Conservation (phyloP, 1,139 yeast species). For the Candida sanyaensis region DNA sequence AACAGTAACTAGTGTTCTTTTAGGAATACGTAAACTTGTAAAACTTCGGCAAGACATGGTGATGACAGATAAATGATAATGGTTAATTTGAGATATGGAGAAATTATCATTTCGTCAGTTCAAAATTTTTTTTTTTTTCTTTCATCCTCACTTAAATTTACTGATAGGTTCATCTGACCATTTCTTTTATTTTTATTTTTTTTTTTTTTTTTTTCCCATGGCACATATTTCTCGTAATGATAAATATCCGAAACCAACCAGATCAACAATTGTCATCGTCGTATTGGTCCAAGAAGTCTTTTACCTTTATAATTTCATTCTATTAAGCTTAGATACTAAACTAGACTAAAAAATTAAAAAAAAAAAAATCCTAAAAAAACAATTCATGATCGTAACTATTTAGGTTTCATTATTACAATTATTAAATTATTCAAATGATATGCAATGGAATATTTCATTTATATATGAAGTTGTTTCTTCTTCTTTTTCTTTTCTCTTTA, state of each 20-base stretch:
- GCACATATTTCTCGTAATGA: too few species aligned
- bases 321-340: background rate
- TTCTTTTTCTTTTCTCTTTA: background rate
- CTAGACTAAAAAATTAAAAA: too few species aligned
- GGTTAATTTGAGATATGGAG: too few species aligned
- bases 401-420: slow-evolving; percentile 1
- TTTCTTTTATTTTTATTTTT: background rate
- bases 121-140: too few species aligned
- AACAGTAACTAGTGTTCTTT: background rate
- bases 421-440: background rate
- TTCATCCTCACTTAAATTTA: too few species aligned
- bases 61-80: too few species aligned
- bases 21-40: background rate
- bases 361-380: too few species aligned
- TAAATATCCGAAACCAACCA: too few species aligned
- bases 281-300: too few species aligned
- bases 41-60: background rate
- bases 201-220: background rate
- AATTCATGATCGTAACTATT: background rate
- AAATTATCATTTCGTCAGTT: too few species aligned
- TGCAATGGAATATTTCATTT: background rate
- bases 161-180: too few species aligned
- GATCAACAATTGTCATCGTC: too few species aligned
- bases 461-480: background rate
- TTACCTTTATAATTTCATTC: background rate